Conservation (phyloP, 768 basidiomycete species). For the Gautieria morchelliformis region DNA sequence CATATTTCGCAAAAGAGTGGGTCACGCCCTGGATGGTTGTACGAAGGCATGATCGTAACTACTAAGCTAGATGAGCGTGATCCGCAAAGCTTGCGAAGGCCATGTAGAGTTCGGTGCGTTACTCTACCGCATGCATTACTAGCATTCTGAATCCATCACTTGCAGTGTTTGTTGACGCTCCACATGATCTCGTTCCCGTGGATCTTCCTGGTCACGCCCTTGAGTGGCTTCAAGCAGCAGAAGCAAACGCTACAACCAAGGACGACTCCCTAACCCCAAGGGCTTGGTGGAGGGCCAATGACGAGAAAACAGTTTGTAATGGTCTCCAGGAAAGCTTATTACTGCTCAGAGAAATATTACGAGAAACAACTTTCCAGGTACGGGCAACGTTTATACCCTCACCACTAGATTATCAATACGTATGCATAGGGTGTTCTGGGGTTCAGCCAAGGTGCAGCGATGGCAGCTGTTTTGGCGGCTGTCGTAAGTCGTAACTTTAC, state of each 20-base stretch:
- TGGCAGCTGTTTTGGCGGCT: conserved; percentile 62
- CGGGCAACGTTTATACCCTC: conserved; percentile 16
- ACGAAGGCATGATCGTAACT: too few species aligned
- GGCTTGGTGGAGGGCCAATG: conserved; percentile 62
- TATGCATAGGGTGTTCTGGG: conserved; percentile 72
- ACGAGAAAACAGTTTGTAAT: conserved; percentile 36
- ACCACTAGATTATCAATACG: not conserved
- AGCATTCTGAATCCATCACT: not conserved
- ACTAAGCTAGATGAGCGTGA: conserved; percentile 52
- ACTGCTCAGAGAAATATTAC: conserved; percentile 46
- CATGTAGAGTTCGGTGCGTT: conserved; percentile 53
- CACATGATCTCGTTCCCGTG: conserved; percentile 53
- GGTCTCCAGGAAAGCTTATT: conserved; percentile 54
- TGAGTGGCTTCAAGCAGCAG: conserved; percentile 32
- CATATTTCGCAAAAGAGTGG: conserved; percentile 64
- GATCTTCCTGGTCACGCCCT: conserved; percentile 37
- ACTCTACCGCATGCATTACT: not conserved
- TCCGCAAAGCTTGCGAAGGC: conserved; percentile 60
- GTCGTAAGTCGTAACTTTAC: conserved; percentile 37
- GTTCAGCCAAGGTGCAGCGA: conserved; percentile 75
- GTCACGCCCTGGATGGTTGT: conserved; percentile 11
- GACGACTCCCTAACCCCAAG: conserved; percentile 51
- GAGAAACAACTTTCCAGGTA: conserved; percentile 57
- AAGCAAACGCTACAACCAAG: conserved; percentile 17
- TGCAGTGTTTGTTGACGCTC: conserved; percentile 67